A percentile compares a stretch with the other conserved stretches of the same genome.
Evolutionary conservation across 1,284 basidiomycete species (phyloP).

Genomic region (Ceratobasidium sp.): DNA sequence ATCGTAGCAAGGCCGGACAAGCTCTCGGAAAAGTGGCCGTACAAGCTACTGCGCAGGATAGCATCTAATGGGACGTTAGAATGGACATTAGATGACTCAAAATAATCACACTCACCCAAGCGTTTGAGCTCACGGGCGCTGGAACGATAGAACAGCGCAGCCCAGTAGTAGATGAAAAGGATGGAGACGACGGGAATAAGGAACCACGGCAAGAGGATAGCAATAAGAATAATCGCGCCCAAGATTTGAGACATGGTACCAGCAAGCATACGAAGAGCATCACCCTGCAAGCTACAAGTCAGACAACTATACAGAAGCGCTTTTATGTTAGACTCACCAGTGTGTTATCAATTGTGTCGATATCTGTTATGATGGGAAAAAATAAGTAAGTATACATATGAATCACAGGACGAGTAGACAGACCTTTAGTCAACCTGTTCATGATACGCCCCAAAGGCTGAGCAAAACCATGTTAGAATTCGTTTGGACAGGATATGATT

Average conservation of each 20-base stretch:
- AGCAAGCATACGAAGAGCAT: slow-evolving; percentile 77
- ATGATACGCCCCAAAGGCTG: slow-evolving; percentile 89
- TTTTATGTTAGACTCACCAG: slow-evolving; percentile 16
- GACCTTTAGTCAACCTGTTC: slow-evolving; percentile 80
- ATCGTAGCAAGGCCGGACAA: slow-evolving; percentile 86
- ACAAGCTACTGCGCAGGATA: slow-evolving; percentile 71
- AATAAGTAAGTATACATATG: slow-evolving; percentile 16
- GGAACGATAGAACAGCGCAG: slow-evolving; percentile 84
- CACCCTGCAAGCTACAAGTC: slow-evolving; percentile 52
- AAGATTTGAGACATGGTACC: slow-evolving; percentile 72
- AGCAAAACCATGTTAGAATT: slow-evolving; percentile 14
- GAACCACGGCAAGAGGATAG: slow-evolving; percentile 56
- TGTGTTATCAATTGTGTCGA: slow-evolving; percentile 67
- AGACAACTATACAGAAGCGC: slow-evolving; percentile 1
- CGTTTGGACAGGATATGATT: slow-evolving; percentile 17
- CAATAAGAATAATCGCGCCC: slow-evolving; percentile 79
- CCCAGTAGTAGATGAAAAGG: slow-evolving; percentile 61
- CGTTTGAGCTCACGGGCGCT: slow-evolving; percentile 89
- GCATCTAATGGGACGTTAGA: slow-evolving; percentile 59
- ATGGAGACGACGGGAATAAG: slow-evolving; percentile 38
- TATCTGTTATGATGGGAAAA: slow-evolving; percentile 60
- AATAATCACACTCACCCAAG: slow-evolving; percentile 40
- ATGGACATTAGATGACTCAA: no score
- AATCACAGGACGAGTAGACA: slow-evolving; percentile 7
- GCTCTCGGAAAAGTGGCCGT: slow-evolving; percentile 91